Evolutionary conservation across 805 yeast genomes (phyloP).

Genomic region (Nadsonia fulvescens): DNA sequence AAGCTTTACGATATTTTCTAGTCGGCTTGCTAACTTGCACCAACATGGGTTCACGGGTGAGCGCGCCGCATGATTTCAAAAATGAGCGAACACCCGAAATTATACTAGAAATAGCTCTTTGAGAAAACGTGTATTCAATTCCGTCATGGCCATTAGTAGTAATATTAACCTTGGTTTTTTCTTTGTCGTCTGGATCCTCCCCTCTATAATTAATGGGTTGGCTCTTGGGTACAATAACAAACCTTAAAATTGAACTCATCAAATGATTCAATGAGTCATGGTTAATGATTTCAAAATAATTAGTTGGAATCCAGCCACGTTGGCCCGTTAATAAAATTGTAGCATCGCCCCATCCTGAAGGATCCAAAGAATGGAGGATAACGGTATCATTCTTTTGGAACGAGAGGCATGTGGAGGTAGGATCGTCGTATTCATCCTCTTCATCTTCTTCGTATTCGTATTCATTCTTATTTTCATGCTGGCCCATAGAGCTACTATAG

Average conservation of each 20-base stretch:
- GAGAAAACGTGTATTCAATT: slow-evolving; percentile 16
- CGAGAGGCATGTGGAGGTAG: slow-evolving; percentile 17
- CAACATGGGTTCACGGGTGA: slow-evolving; percentile 18
- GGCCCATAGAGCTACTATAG: too few relatives aligned
- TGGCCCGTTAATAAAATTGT: slow-evolving; percentile 19
- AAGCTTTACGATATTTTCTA: slow-evolving; percentile 18
- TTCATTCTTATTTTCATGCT: too few relatives aligned
- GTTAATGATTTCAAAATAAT: slow-evolving; percentile 21
- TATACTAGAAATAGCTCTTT: slow-evolving; percentile 20
- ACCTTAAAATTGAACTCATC: slow-evolving; percentile 19
- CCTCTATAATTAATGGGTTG: slow-evolving; percentile 10
- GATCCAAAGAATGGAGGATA: slow-evolving; percentile 21
- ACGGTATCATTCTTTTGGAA: slow-evolving; percentile 21
- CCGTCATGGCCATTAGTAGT: slow-evolving; percentile 3
- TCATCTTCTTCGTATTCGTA: slow-evolving; percentile 11
- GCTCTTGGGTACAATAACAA: slow-evolving; percentile 18
- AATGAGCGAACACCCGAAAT: slow-evolving; percentile 22
- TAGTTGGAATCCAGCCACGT: slow-evolving; percentile 27
- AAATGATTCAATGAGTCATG: slow-evolving; percentile 21
- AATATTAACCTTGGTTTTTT: too few relatives aligned
- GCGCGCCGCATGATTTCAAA: slow-evolving; percentile 18
- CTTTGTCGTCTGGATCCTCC: slow-evolving; percentile 3
- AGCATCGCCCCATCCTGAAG: slow-evolving; percentile 28
- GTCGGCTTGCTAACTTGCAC: slow-evolving; percentile 16
- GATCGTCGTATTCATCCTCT: slow-evolving; percentile 13